Conservation (phyloP, 192 early-diverging fungal species). For the Radiomyces spectabilis region DNA sequence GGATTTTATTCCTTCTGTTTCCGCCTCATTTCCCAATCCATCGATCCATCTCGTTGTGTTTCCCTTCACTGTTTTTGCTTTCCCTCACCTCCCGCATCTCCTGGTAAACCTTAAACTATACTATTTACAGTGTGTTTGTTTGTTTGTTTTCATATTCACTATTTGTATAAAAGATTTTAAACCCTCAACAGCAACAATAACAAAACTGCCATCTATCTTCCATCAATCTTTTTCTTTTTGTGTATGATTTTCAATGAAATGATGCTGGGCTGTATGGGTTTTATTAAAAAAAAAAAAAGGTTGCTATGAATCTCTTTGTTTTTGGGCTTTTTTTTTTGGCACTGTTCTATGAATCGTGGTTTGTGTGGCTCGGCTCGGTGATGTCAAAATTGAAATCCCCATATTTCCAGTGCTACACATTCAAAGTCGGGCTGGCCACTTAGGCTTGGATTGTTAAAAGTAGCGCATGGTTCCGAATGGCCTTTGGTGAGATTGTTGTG, state of each 20-base stretch:
- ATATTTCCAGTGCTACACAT: slow-evolving; percentile 15
- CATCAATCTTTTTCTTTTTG: neutral
- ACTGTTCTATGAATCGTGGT: too few species aligned
- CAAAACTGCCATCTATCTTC: neutral
- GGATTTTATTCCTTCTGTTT: too few species aligned
- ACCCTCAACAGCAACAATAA: neutral
- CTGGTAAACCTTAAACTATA: too few species aligned
- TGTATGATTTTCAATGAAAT: neutral
- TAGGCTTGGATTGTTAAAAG: slow-evolving; percentile 58
- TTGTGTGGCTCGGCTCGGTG: too few species aligned
- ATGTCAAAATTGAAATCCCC: slow-evolving; percentile 7
- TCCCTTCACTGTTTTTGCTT: too few species aligned
- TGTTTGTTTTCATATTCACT: too few species aligned
- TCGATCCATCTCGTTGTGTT: too few species aligned
- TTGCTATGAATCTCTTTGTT: neutral
- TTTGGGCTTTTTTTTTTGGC: slow-evolving; percentile 1
- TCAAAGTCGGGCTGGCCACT: slow-evolving; percentile 2
- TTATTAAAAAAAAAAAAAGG: neutral
- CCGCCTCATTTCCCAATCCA: too few species aligned
- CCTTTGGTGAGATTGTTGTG: slow-evolving; percentile 64
- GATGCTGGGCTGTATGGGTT: neutral
- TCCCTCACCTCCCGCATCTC: too few species aligned
- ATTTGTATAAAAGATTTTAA: too few species aligned
- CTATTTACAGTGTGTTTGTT: too few species aligned
- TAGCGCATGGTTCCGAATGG: slow-evolving; percentile 55